Evolutionary conservation across 2,329 filamentous ascomycete genomes (phyloP).

Genomic region (Arthroderma sp.): DNA sequence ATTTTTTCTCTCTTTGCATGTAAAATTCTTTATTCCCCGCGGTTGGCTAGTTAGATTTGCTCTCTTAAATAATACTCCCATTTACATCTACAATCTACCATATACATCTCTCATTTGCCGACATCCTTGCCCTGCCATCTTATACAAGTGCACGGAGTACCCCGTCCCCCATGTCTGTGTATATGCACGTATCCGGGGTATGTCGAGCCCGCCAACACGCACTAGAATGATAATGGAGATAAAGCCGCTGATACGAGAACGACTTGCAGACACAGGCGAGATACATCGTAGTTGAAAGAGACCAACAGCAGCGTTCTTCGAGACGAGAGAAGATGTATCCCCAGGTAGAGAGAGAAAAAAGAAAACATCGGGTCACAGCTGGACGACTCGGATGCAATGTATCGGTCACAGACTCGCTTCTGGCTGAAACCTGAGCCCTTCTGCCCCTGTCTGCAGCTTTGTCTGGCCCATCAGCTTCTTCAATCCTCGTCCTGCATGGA

Average conservation of each 20-base stretch:
- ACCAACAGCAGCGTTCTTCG: too few species aligned
- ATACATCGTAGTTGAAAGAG: not conserved
- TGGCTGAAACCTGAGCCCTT: slow-evolving; percentile 1
- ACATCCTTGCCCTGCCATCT: not conserved
- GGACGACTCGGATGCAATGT: slow-evolving; percentile 1
- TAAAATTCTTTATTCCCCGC: not conserved
- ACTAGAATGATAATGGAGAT: slow-evolving; percentile 4
- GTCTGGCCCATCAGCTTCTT: not conserved
- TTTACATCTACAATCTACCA: too few species aligned
- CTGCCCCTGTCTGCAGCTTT: not conserved
- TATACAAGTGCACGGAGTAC: not conserved
- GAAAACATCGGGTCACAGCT: not conserved
- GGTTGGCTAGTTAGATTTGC: slow-evolving; percentile 2
- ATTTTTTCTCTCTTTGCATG: not conserved
- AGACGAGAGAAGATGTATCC: not conserved
- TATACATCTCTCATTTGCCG: too few species aligned
- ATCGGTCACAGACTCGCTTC: not conserved
- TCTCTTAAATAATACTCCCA: not conserved
- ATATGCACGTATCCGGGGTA: not conserved
- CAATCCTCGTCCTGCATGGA: not conserved
- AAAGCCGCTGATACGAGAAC: slow-evolving; percentile 4
- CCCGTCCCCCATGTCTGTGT: not conserved
- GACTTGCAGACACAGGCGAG: not conserved
- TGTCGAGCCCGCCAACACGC: not conserved
- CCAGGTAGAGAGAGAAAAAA: not conserved